Conservation (phyloP, 805 yeast genomes). For the Alloascoidea africana region DNA sequence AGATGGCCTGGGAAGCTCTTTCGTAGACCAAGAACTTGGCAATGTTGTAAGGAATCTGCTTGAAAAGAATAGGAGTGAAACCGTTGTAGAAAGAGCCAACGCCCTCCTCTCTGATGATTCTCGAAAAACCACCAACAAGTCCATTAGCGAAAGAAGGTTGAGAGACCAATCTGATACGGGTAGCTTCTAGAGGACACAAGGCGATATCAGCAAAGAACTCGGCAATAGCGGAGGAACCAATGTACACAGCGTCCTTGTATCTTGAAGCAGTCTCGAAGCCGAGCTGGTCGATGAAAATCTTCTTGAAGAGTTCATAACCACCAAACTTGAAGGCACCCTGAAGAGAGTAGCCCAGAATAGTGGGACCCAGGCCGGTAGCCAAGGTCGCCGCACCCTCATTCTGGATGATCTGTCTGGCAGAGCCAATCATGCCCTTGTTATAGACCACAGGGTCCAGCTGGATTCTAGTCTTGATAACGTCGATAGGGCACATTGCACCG, state of each 20-base stretch:
- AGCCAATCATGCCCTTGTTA: slow-evolving; percentile 69
- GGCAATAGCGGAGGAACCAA: slow-evolving; percentile 79
- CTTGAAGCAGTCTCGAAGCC: slow-evolving; percentile 65
- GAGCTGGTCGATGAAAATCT: slow-evolving; percentile 56
- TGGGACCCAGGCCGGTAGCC: no score
- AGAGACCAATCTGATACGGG: slow-evolving; percentile 83
- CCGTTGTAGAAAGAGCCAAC: slow-evolving; percentile 71
- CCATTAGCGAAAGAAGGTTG: slow-evolving; percentile 83
- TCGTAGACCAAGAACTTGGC: slow-evolving; percentile 80
- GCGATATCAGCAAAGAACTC: slow-evolving; percentile 87
- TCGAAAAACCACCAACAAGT: slow-evolving; percentile 71
- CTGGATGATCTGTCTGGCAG: no score
- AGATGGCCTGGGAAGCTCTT: slow-evolving; percentile 75
- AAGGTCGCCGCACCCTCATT: no score
- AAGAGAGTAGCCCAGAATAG: no score
- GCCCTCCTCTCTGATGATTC: slow-evolving; percentile 80
- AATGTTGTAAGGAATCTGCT: slow-evolving; percentile 84
- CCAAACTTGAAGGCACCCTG: slow-evolving; percentile 91
- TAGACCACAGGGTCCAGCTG: slow-evolving; percentile 77
- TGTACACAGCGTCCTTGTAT: slow-evolving; percentile 69
- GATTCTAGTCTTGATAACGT: slow-evolving; percentile 81
- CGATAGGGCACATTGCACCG: slow-evolving; percentile 83
- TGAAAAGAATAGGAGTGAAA: slow-evolving; percentile 83
- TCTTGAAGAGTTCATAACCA: slow-evolving; percentile 84
- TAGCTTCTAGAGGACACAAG: slow-evolving; percentile 81